Conservation (phyloP, 768 basidiomycete species). For the Agrocybe chaxingu region DNA sequence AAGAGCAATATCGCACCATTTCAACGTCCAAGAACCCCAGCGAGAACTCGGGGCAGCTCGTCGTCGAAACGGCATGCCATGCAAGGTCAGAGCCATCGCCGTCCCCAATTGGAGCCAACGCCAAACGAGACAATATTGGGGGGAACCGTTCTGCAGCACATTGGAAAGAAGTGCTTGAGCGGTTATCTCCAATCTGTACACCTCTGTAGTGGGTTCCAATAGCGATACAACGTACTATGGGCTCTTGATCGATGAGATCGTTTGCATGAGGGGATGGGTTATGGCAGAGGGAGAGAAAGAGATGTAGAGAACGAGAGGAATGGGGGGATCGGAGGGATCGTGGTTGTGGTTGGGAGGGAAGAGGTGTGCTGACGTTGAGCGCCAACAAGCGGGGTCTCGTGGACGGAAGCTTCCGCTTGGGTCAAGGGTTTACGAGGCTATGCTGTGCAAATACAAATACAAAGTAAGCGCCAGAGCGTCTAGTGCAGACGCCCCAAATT, state of each 20-base stretch:
- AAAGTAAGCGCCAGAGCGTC: no score
- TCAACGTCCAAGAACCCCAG: neutral
- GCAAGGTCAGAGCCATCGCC: slow-evolving; percentile 3
- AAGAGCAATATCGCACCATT: neutral
- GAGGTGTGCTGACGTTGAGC: no score
- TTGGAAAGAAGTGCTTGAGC: neutral
- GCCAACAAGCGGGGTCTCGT: no score
- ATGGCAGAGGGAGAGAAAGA: neutral
- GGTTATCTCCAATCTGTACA: slow-evolving; percentile 3
- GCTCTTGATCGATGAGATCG: neutral
- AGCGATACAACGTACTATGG: neutral
- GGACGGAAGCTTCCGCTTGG: no score
- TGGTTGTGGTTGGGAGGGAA: no score
- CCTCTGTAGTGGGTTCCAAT: slow-evolving; percentile 5
- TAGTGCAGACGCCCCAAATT: no score
- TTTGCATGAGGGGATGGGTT: neutral
- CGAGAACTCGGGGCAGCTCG: neutral
- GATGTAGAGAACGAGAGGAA: no score
- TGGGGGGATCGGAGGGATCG: no score
- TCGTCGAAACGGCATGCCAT: neutral
- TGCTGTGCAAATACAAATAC: no score
- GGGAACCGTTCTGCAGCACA: neutral
- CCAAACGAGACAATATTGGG: slow-evolving; percentile 1
- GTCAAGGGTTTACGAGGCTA: no score
- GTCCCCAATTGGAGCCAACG: slow-evolving; percentile 4